Conservation (phyloP, 1,139 yeast species). For the Blastobotrys persicus region DNA sequence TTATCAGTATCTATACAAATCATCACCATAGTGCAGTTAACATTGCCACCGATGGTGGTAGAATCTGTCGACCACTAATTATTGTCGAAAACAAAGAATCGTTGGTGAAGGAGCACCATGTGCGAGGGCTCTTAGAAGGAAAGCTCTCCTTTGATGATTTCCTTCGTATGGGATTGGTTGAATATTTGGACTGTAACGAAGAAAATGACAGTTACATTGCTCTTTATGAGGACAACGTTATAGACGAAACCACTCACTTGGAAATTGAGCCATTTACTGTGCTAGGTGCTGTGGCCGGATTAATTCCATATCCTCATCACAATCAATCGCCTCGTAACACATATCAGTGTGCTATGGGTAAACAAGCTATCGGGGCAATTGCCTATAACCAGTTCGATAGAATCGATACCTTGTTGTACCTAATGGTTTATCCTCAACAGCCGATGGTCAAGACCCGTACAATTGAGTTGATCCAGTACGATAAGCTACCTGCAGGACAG, state of each 20-base stretch:
- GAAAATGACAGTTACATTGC: slow-evolving; percentile 96
- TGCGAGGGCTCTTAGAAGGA: slow-evolving; percentile 58
- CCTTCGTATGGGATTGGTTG: slow-evolving; percentile 80
- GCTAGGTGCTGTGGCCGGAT: slow-evolving; percentile 96
- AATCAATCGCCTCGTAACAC: slow-evolving; percentile 99
- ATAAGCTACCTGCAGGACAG: slow-evolving; percentile 97
- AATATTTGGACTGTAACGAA: slow-evolving; percentile 94
- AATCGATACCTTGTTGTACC: slow-evolving; percentile 86
- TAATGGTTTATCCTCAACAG: slow-evolving; percentile 98
- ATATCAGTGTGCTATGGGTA: slow-evolving; percentile 99
- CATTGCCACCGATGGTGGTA: slow-evolving; percentile 98
- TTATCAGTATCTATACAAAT: slow-evolving; percentile 86
- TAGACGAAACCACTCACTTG: slow-evolving; percentile 69
- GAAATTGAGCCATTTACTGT: slow-evolving; percentile 97
- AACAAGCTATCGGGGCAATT: slow-evolving; percentile 98
- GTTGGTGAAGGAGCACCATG: slow-evolving; percentile 68
- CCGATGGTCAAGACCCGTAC: slow-evolving; percentile 99
- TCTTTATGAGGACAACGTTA: slow-evolving; percentile 68
- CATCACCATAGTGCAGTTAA: slow-evolving; percentile 90
- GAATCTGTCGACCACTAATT: slow-evolving; percentile 95
- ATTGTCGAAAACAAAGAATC: slow-evolving; percentile 74
- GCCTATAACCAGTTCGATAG: slow-evolving; percentile 95
- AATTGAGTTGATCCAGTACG: slow-evolving; percentile 90
- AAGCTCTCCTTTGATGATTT: slow-evolving; percentile 87
- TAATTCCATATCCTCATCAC: slow-evolving; percentile 99